phyloP scores from a whole-genome alignment of 306 rosid species.

The Rosa rugosa region DNA sequence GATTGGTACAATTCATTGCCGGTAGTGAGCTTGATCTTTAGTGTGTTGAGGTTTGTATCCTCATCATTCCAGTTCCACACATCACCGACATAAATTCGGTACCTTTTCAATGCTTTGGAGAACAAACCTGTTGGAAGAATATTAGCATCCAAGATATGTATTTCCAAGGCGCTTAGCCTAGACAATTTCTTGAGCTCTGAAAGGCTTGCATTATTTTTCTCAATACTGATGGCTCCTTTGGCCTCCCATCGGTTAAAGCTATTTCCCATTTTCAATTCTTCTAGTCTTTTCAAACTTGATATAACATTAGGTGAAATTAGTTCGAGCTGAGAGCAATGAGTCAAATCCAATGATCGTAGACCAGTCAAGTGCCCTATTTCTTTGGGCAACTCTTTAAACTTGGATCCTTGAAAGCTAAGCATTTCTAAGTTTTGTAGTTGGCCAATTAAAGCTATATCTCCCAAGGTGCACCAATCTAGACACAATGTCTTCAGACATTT shows the following conservation, averaged over 20 bases:
- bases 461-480: slow-evolving; percentile 35
- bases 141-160: slow-evolving; percentile 22
- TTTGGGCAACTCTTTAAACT: slow-evolving; percentile 26
- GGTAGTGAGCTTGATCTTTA: slow-evolving; percentile 4
- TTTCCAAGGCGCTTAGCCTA: slow-evolving; percentile 24
- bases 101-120: slow-evolving; percentile 23
- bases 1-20: slow-evolving; percentile 25
- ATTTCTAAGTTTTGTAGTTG: slow-evolving; percentile 34
- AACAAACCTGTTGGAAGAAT: slow-evolving; percentile 27
- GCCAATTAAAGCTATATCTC: slow-evolving; percentile 27
- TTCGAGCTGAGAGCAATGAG: slow-evolving; percentile 12
- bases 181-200: slow-evolving; percentile 31
- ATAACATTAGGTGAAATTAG: slow-evolving; percentile 25
- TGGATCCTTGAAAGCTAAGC: slow-evolving; percentile 38
- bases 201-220: slow-evolving; percentile 16
- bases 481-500: slow-evolving; percentile 28
- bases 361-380: neutral
- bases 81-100: slow-evolving; percentile 42
- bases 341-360: neutral
- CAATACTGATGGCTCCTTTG: neutral
- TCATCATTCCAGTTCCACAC: neutral
- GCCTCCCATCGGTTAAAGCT: slow-evolving; percentile 25
- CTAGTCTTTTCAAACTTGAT: slow-evolving; percentile 31
- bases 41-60: slow-evolving; percentile 22
- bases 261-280: slow-evolving; percentile 41